Conservation (phyloP, 139 green algal genomes). For the Chloropicon primus region DNA sequence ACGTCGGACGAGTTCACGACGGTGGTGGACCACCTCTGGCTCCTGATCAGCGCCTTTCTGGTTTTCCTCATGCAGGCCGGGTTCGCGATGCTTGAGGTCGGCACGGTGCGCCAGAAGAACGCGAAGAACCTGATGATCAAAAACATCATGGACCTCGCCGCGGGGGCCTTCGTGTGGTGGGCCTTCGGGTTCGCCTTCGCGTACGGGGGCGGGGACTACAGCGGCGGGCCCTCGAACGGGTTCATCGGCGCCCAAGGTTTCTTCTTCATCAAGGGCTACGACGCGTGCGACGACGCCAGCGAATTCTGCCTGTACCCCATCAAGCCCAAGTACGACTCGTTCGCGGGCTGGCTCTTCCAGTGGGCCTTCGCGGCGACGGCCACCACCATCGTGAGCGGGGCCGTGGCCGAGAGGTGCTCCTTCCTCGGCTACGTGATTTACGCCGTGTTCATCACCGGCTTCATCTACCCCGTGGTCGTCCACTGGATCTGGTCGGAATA, state of each 20-base stretch:
- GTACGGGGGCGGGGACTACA: background rate
- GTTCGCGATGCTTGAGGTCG: slow-evolving; percentile 59
- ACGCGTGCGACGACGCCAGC: background rate
- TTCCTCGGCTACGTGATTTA: slow-evolving; percentile 40
- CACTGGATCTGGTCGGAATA: slow-evolving; percentile 45
- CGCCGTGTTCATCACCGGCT: slow-evolving; percentile 38
- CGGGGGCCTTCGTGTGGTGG: background rate
- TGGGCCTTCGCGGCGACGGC: background rate
- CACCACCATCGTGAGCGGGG: background rate
- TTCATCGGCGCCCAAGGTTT: slow-evolving; percentile 15
- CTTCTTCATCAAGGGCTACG: slow-evolving; percentile 18
- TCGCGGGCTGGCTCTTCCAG: background rate
- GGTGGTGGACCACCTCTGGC: slow-evolving; percentile 20
- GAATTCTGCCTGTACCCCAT: background rate
- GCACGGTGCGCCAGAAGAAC: slow-evolving; percentile 22
- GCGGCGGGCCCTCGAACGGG: slow-evolving; percentile 1
- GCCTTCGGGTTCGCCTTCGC: background rate
- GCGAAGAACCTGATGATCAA: slow-evolving; percentile 29
- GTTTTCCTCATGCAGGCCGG: slow-evolving; percentile 74
- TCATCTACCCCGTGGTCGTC: slow-evolving; percentile 54
- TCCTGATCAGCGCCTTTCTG: slow-evolving; percentile 40
- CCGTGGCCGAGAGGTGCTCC: background rate
- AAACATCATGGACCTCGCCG: background rate
- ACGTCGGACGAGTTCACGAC: background rate
- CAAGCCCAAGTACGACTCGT: background rate